Percentiles rank a stretch among this genome's conserved stretches.
phyloP scores from a whole-genome alignment of 345 rosid species.

The Litchi chinensis region DNA sequence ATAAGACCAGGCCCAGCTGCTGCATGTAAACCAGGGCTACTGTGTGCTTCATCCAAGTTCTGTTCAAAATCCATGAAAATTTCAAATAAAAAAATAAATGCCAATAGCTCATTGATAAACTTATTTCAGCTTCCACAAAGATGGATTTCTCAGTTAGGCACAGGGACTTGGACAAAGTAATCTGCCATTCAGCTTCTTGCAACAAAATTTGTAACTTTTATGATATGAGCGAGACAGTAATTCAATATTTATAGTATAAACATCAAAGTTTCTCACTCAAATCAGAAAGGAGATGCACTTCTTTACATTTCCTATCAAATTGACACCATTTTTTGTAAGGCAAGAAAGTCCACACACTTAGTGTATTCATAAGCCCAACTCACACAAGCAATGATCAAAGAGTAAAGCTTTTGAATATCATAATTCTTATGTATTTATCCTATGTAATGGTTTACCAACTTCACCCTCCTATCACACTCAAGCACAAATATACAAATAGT shows the following conservation, averaged over 20 bases:
- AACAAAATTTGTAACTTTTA: background rate
- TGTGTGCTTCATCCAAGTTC: constrained; percentile 90
- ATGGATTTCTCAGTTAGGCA: background rate
- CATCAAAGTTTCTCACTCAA: background rate
- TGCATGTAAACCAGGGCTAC: constrained; percentile 92
- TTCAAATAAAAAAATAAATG: constrained; percentile 18
- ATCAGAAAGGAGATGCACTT: background rate
- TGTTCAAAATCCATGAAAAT: constrained; percentile 40
- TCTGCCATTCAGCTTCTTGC: background rate
- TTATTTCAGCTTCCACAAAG: background rate
- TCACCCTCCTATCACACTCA: background rate
- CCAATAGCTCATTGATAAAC: background rate
- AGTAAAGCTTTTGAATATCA: background rate
- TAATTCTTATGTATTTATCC: background rate
- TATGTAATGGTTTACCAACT: background rate
- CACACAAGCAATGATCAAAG: background rate
- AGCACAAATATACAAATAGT: background rate
- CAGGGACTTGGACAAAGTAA: background rate
- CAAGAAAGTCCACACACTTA: background rate
- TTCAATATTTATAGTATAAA: background rate
- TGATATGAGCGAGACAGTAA: background rate
- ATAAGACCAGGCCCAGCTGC: constrained; percentile 98
- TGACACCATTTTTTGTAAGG: background rate
- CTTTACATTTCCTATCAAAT: background rate
- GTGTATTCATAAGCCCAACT: background rate